These are phyloP conservation scores for Colletotrichum lupini DNA, from an alignment of 2,329 filamentous ascomycete genomes.

Conservation along the genomic window DNA sequence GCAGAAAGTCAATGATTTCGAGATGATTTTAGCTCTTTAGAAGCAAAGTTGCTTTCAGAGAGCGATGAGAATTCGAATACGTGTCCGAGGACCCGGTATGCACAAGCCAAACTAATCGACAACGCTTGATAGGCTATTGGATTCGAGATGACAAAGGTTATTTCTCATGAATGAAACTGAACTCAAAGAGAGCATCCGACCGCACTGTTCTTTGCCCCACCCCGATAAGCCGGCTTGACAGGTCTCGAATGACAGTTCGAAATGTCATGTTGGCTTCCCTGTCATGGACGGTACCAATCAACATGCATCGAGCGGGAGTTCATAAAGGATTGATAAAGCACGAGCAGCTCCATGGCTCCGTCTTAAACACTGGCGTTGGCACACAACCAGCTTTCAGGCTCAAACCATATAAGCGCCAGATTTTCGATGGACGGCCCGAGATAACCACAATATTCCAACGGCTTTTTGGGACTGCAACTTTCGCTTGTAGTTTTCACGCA, in stretches of 20 bases:
- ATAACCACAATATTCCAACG: not conserved
- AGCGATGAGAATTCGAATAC: not conserved
- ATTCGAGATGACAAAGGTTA: not conserved
- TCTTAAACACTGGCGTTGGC: not conserved
- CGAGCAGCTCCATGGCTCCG: not conserved
- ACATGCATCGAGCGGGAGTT: not conserved
- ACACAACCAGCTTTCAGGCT: not conserved
- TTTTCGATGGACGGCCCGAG: not conserved
- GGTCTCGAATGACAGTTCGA: not conserved
- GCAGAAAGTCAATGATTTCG: not conserved
- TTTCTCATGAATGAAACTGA: not conserved
- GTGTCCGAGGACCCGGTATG: not conserved
- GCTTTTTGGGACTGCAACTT: not conserved
- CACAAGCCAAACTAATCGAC: not conserved
- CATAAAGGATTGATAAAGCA: no score
- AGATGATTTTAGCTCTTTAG: not conserved
- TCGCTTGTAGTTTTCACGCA: not conserved
- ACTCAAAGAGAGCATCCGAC: not conserved
- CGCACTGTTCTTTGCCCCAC: not conserved
- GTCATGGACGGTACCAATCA: not conserved
- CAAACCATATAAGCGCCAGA: not conserved
- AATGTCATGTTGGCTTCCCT: not conserved
- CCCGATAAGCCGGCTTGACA: not conserved
- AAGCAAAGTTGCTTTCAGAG: not conserved
- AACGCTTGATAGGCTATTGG: not conserved